These are phyloP conservation scores for Fraxinus americana DNA, from an alignment of 257 asterid species.

Conservation along the genomic window DNA sequence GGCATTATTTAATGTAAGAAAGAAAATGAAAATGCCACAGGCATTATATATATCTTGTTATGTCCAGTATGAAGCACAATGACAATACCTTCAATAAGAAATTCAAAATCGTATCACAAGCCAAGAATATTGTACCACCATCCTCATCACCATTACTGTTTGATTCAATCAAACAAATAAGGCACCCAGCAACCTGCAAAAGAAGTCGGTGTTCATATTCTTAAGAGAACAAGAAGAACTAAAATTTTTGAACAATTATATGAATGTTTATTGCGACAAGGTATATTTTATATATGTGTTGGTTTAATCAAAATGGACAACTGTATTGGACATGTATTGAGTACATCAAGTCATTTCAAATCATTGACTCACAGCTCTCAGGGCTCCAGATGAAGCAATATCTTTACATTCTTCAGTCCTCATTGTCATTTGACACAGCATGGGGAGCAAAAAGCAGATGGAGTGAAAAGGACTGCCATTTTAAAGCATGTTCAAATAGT, in stretches of 20 bases:
- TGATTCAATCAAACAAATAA: conserved; percentile 50
- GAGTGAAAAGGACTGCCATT: conserved; percentile 63
- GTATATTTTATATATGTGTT: neutral
- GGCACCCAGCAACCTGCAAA: conserved; percentile 67
- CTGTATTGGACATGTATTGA: neutral
- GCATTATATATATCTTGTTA: neutral
- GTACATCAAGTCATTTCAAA: conserved; percentile 8
- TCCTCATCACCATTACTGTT: conserved; percentile 40
- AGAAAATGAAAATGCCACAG: neutral
- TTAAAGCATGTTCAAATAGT: conserved; percentile 18
- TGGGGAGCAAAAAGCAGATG: conserved; percentile 80
- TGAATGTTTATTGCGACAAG: neutral
- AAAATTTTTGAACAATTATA: neutral
- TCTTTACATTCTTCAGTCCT: conserved; percentile 58
- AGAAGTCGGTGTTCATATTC: conserved; percentile 7
- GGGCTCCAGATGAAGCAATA: conserved; percentile 65
- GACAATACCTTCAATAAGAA: conserved; percentile 58
- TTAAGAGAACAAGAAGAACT: neutral
- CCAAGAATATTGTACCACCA: conserved; percentile 59
- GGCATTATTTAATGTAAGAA: conserved; percentile 3
- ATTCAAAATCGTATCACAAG: conserved; percentile 84
- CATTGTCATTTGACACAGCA: conserved; percentile 89
- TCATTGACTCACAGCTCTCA: conserved; percentile 52
- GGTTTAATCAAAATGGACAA: neutral
- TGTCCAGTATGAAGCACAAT: conserved; percentile 13